These are phyloP conservation scores for Truncatella angustata DNA, from an alignment of 2,329 filamentous ascomycete species.

Conservation along the genomic window DNA sequence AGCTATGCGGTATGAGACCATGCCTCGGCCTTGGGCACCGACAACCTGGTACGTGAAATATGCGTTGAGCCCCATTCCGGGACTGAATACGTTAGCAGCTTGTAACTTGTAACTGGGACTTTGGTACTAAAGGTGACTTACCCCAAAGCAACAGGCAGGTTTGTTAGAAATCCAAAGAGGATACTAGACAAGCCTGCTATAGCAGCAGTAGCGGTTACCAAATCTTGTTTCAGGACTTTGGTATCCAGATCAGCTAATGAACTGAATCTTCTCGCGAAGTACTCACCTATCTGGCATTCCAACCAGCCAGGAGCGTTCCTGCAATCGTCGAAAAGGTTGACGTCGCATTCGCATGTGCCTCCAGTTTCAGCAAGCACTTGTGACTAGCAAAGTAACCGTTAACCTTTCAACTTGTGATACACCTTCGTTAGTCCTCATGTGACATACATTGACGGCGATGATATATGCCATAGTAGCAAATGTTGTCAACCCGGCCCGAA, in stretches of 20 bases:
- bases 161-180: conserved; percentile 76
- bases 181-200: conserved; percentile 74
- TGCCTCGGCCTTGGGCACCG: conserved; percentile 55
- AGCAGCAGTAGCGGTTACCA: conserved; percentile 82
- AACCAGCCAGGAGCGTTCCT: conserved; percentile 42
- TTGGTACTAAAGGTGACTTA: conserved; percentile 40
- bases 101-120: neutral
- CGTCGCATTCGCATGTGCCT: conserved; percentile 69
- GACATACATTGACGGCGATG: conserved; percentile 66
- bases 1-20: conserved; percentile 57
- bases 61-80: conserved; percentile 66
- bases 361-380: conserved; percentile 73
- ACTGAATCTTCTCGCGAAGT: neutral
- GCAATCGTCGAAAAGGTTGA: conserved; percentile 44
- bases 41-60: conserved; percentile 69
- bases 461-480: conserved; percentile 85
- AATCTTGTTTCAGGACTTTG: conserved; percentile 66
- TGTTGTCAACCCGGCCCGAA: conserved; percentile 77
- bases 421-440: too few species aligned
- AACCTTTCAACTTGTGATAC: too few species aligned
- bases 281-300: conserved; percentile 1
- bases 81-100: conserved; percentile 35
- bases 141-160: conserved; percentile 75
- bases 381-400: conserved; percentile 43
- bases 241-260: conserved; percentile 1